A percentile compares a stretch with the other conserved stretches of the same genome.
Conservation (phyloP, 768 basidiomycete species). For the Pleurotus salmoneostramineus region DNA sequence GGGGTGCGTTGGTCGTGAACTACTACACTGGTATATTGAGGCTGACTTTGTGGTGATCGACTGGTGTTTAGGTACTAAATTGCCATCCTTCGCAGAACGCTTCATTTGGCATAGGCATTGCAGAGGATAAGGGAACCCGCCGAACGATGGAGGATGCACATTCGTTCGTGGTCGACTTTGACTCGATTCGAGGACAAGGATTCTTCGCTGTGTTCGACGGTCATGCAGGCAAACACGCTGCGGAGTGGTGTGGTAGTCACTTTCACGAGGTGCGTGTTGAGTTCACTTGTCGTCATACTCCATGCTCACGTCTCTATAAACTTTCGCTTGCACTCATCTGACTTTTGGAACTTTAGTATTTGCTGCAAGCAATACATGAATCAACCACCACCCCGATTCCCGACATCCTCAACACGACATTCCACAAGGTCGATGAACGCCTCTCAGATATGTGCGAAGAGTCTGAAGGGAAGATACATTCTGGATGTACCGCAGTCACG, state of each 20-base stretch:
- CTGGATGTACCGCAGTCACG: constrained; percentile 95
- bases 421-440: constrained; percentile 85
- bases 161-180: constrained; percentile 94
- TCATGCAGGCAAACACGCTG: constrained; percentile 97
- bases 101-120: constrained; percentile 65
- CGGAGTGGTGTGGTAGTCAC: constrained; percentile 96
- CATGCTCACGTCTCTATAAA: background rate
- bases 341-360: constrained; percentile 25
- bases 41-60: constrained; percentile 1
- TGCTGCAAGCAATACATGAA: constrained; percentile 68
- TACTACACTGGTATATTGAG: background rate
- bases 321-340: background rate
- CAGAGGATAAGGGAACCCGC: constrained; percentile 86
- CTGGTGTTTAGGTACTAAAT: constrained; percentile 54
- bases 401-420: constrained; percentile 88
- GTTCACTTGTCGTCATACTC: background rate
- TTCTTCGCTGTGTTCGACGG: constrained; percentile 99
- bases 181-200: constrained; percentile 86
- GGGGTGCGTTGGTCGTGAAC: constrained; percentile 48
- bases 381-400: constrained; percentile 63
- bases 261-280: constrained; percentile 79
- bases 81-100: constrained; percentile 66
- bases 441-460: constrained; percentile 84
- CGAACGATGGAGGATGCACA: constrained; percentile 98
- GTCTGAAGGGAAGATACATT: constrained; percentile 89